Percentiles rank a stretch among this genome's conserved stretches.
Evolutionary conservation across 441 rosid genomes (phyloP).

Genomic region (Corymbia calophylla): DNA sequence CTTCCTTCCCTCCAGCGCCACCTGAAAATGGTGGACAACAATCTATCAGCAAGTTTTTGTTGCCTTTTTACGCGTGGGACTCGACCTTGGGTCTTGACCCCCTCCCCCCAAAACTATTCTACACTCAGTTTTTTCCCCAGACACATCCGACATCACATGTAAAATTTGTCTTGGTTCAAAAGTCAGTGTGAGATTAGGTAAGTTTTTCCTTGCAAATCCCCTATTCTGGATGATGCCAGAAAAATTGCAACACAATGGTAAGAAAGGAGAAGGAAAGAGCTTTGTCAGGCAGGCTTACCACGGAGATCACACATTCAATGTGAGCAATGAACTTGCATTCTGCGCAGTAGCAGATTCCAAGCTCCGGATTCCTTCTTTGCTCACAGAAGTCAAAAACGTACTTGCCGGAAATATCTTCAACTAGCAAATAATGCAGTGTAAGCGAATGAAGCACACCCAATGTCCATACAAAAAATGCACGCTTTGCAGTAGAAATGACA

Average conservation of each 20-base stretch:
- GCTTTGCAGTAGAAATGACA: too few relatives aligned
- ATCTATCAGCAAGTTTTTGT: neutral
- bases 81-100: neutral
- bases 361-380: neutral
- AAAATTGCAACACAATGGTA: neutral
- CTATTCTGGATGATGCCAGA: neutral
- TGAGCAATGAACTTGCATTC: neutral
- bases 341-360: neutral
- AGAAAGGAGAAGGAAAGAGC: neutral
- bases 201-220: neutral
- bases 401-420: neutral
- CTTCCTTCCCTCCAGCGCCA: neutral
- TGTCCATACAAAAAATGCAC: too few relatives aligned
- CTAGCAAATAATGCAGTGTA: neutral
- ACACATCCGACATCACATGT: neutral
- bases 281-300: neutral
- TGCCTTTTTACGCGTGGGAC: neutral
- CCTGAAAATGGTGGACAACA: neutral
- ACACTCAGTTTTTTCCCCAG: neutral
- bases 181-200: neutral
- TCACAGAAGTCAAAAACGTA: neutral
- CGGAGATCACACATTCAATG: neutral
- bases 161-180: neutral
- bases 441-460: neutral
- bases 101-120: neutral